A percentile compares a stretch with the other conserved stretches of the same genome.
These are phyloP conservation scores for Eimeria acervulina DNA, from an alignment of 169 alveolate species.

Conservation along the genomic window DNA sequence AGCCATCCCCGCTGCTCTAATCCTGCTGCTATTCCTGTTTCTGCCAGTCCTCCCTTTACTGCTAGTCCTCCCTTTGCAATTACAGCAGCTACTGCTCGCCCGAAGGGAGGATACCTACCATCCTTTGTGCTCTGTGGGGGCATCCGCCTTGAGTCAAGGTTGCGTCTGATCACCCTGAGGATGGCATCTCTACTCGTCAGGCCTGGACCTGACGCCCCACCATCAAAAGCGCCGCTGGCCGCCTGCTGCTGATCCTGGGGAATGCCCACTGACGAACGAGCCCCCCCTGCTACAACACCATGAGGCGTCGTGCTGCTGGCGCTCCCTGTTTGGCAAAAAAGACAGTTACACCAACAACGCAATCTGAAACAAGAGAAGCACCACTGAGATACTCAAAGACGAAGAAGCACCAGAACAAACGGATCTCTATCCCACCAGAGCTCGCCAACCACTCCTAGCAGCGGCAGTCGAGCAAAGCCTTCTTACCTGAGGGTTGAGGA, in stretches of 20 bases:
- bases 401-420: not conserved
- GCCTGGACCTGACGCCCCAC: constrained; percentile 58
- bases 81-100: not conserved
- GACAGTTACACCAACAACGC: not conserved
- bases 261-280: constrained; percentile 41
- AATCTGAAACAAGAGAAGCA: not conserved
- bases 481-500: constrained; percentile 58
- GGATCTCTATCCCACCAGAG: not conserved
- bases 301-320: constrained; percentile 77
- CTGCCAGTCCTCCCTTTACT: not conserved
- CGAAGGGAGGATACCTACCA: not conserved
- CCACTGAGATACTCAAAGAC: too few species aligned
- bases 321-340: not conserved
- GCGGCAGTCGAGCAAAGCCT: not conserved
- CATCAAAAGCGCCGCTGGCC: constrained; percentile 61
- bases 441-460: not conserved
- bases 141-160: constrained; percentile 76
- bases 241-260: constrained; percentile 69
- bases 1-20: not conserved
- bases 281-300: constrained; percentile 60
- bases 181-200: constrained; percentile 74
- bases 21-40: not conserved
- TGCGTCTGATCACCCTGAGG: constrained; percentile 72
- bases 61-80: not conserved
- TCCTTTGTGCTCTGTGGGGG: constrained; percentile 72